Evolutionary conservation across 768 basidiomycete species (phyloP).

Genomic region (Postia placenta): DNA sequence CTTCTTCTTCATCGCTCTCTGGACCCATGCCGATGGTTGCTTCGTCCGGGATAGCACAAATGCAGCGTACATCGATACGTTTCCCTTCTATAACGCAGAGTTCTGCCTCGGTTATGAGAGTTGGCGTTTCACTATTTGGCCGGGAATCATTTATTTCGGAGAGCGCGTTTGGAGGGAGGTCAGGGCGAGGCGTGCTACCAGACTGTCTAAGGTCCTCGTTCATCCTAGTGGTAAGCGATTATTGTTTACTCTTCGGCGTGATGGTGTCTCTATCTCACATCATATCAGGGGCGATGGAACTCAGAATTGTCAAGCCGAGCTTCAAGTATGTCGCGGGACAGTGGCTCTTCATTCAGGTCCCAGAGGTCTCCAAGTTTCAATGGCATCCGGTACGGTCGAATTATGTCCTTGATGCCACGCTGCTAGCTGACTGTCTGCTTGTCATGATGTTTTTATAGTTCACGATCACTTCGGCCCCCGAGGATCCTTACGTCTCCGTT

Average conservation of each 20-base stretch:
- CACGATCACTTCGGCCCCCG: constrained; percentile 92
- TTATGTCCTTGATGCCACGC: background rate
- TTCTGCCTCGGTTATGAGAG: constrained; percentile 89
- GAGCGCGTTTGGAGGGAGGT: constrained; percentile 84
- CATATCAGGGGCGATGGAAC: constrained; percentile 76
- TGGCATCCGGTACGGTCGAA: constrained; percentile 87
- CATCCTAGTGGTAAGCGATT: constrained; percentile 79
- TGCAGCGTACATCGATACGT: constrained; percentile 61
- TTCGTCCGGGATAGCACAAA: constrained; percentile 84
- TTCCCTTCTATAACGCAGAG: constrained; percentile 86
- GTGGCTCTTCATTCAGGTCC: constrained; percentile 88
- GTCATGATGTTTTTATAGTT: constrained; percentile 43
- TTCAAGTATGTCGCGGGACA: constrained; percentile 90
- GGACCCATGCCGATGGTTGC: constrained; percentile 88
- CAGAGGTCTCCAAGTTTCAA: constrained; percentile 76
- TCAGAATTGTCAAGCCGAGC: constrained; percentile 86
- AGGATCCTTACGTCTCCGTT: constrained; percentile 87
- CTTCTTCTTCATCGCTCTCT: constrained; percentile 90
- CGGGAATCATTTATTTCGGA: constrained; percentile 82
- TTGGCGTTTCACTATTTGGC: constrained; percentile 92
- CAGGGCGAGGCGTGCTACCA: constrained; percentile 71
- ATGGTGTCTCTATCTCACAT: constrained; percentile 4
- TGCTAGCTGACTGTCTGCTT: background rate
- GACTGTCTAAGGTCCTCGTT: constrained; percentile 78
- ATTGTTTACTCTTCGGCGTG: background rate